Conservation (phyloP, 352 stramenopile species). For the Pythium dissimile region DNA sequence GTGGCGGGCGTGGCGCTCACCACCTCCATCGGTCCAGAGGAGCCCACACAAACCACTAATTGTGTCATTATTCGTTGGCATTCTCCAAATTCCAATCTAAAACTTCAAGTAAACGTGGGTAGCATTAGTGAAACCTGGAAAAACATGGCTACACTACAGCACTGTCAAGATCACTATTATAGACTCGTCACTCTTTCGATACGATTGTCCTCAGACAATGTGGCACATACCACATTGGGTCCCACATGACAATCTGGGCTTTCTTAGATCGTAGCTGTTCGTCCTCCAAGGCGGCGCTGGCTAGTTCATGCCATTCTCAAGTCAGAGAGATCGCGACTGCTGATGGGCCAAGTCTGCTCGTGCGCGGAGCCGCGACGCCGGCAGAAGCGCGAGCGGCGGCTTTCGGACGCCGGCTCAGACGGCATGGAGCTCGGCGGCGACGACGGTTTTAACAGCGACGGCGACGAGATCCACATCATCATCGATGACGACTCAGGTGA, state of each 20-base stretch:
- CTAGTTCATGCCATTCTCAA: not conserved
- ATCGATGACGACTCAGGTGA: slow-evolving; percentile 29
- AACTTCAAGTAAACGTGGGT: too few relatives aligned
- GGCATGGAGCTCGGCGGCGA: not conserved
- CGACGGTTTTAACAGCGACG: slow-evolving; percentile 11
- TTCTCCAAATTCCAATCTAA: too few relatives aligned
- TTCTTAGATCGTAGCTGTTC: slow-evolving; percentile 7
- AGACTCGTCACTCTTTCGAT: slow-evolving; percentile 10
- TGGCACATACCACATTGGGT: slow-evolving; percentile 9
- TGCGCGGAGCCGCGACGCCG: slow-evolving; percentile 53
- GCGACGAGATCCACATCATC: slow-evolving; percentile 35
- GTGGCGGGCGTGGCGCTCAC: slow-evolving; percentile 8
- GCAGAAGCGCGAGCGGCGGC: slow-evolving; percentile 47
- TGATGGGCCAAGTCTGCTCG: slow-evolving; percentile 76
- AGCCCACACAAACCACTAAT: slow-evolving; percentile 8
- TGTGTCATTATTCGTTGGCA: too few relatives aligned
- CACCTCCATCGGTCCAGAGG: slow-evolving; percentile 12
- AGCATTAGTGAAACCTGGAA: not conserved
- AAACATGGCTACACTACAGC: slow-evolving; percentile 3
- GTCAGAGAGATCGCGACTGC: not conserved
- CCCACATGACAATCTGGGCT: slow-evolving; percentile 13
- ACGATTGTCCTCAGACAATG: not conserved
- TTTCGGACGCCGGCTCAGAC: slow-evolving; percentile 57
- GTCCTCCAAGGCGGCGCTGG: not conserved
- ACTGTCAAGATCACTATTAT: not conserved